Evolutionary conservation across 345 rosid species (phyloP), one percentile per base, ranked within the genome.

Genomic region (Luvunga scandens): DNA sequence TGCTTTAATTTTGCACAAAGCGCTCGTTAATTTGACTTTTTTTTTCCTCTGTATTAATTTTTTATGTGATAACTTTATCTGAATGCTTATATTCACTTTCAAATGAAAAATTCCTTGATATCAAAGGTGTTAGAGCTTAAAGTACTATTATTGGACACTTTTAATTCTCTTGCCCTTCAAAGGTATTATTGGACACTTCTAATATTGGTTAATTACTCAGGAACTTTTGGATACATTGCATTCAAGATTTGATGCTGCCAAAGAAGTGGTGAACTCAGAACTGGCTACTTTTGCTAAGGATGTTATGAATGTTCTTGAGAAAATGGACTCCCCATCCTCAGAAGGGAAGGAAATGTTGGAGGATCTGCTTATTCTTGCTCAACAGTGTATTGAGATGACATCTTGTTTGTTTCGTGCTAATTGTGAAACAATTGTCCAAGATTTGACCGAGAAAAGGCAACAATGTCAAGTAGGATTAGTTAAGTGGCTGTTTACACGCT

Each of bases 221-320:
- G 93, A 91, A 76, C 87, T 92, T 69, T 82, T 92, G 81, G 91
- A 89, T 72, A 88, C 92, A 57, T 80, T 91, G 66, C 89, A 85
- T 80, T 91, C 92, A 30, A 88, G 89, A 83, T 92, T 91, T 84
- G 95, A 89, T 71, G 89, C 90, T 77, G 92, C 95, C 69, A 90
- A 91, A 83, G 92, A 84, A 82, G 48, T 89, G 73, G 92, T 88
- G 68, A 89, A 90, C 80, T 69, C 75, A 66, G 91, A 92, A 85
- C 86, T 92, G 61, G 79, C 84, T 83, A 87, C 39, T 72, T 91
- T 92, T 88, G 80, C 84, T 9, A 66, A 67, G 22, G 97, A 92
- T 76, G 88, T 88, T 75, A 82, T 81, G 82, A 89, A 90, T 84
- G 83, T 73, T 71, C 82, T 89, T 71, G 90, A 84, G 79, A 87